phyloP scores from a whole-genome alignment of 2,329 filamentous ascomycete genomes.

The Colletotrichum falcatum region DNA sequence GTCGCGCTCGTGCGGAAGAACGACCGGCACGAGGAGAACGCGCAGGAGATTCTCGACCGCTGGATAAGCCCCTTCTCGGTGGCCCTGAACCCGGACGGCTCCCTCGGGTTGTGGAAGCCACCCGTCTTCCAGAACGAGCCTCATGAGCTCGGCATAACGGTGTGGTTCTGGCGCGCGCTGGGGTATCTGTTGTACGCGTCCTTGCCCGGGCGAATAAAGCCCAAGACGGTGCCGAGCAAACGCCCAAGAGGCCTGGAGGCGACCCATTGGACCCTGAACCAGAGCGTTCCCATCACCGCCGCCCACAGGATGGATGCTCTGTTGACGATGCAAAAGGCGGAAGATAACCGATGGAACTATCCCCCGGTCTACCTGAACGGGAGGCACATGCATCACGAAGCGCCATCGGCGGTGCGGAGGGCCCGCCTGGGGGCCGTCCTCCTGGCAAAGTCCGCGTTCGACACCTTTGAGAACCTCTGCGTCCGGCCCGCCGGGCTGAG shows the following conservation, averaged over 20 bases:
- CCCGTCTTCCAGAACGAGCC: no score
- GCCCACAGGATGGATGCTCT: not conserved
- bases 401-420: not conserved
- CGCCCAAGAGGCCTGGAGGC: not conserved
- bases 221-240: not conserved
- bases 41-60: not conserved
- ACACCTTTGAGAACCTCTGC: not conserved
- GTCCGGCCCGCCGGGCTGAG: slow-evolving; percentile 2
- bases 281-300: not conserved
- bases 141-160: not conserved
- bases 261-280: not conserved
- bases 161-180: slow-evolving; percentile 38
- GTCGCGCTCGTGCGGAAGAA: not conserved
- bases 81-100: not conserved
- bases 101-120: not conserved
- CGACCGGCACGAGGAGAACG: not conserved
- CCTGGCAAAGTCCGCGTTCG: not conserved
- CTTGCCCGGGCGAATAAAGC: slow-evolving; percentile 8
- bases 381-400: not conserved
- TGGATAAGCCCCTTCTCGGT: not conserved
- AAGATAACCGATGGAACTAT: not conserved
- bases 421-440: not conserved
- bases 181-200: slow-evolving; percentile 18
- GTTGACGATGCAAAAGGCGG: not conserved
- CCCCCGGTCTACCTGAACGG: not conserved